These are phyloP conservation scores for Oryza meridionalis DNA, from an alignment of 176 grass and related monocot species.

Conservation along the genomic window DNA sequence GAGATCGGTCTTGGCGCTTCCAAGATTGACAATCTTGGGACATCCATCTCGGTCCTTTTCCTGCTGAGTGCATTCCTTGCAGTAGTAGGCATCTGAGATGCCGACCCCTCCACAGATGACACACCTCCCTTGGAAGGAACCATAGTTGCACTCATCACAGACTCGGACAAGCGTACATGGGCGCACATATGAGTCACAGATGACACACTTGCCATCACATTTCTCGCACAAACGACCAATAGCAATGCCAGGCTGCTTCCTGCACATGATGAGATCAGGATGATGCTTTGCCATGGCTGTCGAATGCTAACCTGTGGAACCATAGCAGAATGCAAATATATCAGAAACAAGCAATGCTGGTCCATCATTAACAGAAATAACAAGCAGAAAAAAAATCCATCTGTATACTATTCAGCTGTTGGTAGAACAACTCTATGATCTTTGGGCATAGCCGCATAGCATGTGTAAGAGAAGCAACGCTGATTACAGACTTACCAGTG, in stretches of 20 bases:
- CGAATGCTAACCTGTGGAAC: constrained; percentile 26
- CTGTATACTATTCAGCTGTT: neutral
- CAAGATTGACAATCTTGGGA: constrained; percentile 86
- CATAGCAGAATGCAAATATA: neutral
- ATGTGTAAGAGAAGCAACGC: neutral
- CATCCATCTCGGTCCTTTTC: constrained; percentile 83
- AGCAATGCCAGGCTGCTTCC: constrained; percentile 78
- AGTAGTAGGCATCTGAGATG: constrained; percentile 88
- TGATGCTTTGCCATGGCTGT: constrained; percentile 83
- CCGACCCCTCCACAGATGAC: constrained; percentile 82
- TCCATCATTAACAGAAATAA: neutral
- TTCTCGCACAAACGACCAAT: constrained; percentile 83
- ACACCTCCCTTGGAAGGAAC: constrained; percentile 85
- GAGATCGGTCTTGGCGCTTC: constrained; percentile 85
- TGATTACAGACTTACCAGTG: neutral
- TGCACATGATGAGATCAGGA: constrained; percentile 89
- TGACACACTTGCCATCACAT: constrained; percentile 78
- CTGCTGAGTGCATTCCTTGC: constrained; percentile 89
- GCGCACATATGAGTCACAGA: constrained; percentile 78
- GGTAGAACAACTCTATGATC: neutral
- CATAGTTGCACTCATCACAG: constrained; percentile 87
- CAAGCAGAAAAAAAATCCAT: neutral
- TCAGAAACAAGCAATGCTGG: neutral
- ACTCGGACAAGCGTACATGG: constrained; percentile 77
- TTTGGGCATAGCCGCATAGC: neutral